Evolutionary conservation across 2,329 filamentous ascomycete genomes (phyloP).

Genomic region (Ceratocystis destructans): DNA sequence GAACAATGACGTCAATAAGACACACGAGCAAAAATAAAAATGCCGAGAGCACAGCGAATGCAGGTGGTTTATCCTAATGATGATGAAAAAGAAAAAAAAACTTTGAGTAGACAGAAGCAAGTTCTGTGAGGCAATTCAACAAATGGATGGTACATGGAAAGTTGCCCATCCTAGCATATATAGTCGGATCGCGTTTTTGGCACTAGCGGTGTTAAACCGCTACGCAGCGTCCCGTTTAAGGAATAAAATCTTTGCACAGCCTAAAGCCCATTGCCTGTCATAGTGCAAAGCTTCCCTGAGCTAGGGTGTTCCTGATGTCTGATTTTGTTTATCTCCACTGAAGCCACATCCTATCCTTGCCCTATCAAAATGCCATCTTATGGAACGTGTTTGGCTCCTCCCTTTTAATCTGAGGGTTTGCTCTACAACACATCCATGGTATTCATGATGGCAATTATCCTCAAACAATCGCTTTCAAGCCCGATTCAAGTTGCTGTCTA

Average conservation of each 20-base stretch:
- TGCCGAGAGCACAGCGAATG: not conserved
- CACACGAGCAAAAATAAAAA: not conserved
- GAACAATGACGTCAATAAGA: not conserved
- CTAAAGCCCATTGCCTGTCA: not conserved
- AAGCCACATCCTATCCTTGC: slow-evolving; percentile 3
- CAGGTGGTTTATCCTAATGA: not conserved
- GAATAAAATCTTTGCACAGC: slow-evolving; percentile 6
- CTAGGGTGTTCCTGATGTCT: not conserved
- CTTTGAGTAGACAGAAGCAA: not conserved
- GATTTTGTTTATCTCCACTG: not conserved
- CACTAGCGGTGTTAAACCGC: not conserved
- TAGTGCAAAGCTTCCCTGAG: not conserved
- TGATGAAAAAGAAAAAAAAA: not conserved
- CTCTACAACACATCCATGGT: not conserved
- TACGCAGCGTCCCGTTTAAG: slow-evolving; percentile 1
- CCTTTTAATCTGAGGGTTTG: not conserved
- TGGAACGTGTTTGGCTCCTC: slow-evolving; percentile 9
- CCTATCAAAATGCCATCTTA: slow-evolving; percentile 13
- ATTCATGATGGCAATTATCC: not conserved
- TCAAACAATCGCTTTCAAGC: not conserved
- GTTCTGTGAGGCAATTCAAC: not conserved
- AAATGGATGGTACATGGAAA: not conserved
- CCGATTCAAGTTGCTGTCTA: not conserved
- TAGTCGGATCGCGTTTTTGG: slow-evolving; percentile 8
- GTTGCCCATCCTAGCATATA: not conserved